These are phyloP conservation scores for Ceratocystis cubensis DNA, from an alignment of 2,329 filamentous ascomycete genomes.

Conservation along the genomic window DNA sequence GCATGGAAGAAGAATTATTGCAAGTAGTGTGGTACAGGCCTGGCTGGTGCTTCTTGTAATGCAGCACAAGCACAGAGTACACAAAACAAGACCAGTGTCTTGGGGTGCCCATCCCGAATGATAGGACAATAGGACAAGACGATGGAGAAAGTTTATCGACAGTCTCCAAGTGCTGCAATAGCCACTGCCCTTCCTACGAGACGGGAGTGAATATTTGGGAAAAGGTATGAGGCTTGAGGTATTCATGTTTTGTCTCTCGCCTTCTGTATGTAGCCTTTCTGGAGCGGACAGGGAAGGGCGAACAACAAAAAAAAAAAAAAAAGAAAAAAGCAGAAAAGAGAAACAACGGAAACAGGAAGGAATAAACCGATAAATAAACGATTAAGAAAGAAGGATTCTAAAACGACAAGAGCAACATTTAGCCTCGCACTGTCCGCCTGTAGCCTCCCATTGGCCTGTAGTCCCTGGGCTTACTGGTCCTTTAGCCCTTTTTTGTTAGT, in stretches of 20 bases:
- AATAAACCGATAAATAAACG: background rate
- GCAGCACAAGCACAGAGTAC: background rate
- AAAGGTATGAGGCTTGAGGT: background rate
- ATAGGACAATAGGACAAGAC: background rate
- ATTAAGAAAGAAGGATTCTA: background rate
- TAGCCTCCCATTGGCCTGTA: background rate
- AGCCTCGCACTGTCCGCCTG: constrained; percentile 8
- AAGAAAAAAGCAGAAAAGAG: background rate
- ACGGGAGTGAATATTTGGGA: background rate
- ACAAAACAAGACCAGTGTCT: background rate
- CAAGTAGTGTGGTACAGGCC: background rate
- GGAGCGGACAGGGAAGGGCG: too few relatives aligned
- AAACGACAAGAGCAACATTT: background rate
- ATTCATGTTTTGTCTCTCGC: background rate
- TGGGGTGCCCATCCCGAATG: background rate
- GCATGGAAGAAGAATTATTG: background rate
- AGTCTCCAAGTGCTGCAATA: background rate
- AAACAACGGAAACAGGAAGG: background rate
- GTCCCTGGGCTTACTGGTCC: background rate
- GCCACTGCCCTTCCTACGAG: background rate
- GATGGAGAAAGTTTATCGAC: background rate
- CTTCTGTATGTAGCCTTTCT: too few relatives aligned
- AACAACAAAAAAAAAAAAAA: too few relatives aligned
- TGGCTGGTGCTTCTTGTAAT: constrained; percentile 1
- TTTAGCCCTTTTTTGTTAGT: constrained; percentile 1